Percentiles rank a stretch among this genome's conserved stretches.
These are phyloP conservation scores for Collybiopsis confluens DNA, from an alignment of 768 basidiomycete genomes.

Conservation along the genomic window DNA sequence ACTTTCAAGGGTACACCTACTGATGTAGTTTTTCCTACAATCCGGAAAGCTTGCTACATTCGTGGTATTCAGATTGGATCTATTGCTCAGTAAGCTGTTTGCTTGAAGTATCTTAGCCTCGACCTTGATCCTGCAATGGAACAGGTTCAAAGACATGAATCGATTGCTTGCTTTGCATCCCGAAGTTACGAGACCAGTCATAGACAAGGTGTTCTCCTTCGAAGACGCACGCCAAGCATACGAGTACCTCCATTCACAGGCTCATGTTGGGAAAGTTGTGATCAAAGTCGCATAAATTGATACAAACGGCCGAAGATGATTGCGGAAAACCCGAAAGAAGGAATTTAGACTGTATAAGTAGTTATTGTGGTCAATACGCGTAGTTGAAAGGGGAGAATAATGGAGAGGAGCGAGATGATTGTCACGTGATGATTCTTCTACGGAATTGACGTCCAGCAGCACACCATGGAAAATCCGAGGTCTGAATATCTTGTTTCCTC, in stretches of 20 bases:
- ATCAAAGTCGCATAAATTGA: constrained; percentile 29
- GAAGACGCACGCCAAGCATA: constrained; percentile 42
- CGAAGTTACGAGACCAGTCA: constrained; percentile 34
- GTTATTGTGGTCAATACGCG: too few relatives aligned
- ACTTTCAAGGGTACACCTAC: constrained; percentile 14
- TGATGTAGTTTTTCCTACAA: constrained; percentile 22
- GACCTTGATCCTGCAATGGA: too few relatives aligned
- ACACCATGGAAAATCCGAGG: constrained; percentile 3
- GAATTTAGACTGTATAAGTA: too few relatives aligned
- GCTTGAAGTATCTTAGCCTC: too few relatives aligned
- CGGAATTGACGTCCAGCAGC: too few relatives aligned
- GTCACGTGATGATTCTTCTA: too few relatives aligned
- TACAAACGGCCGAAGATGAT: too few relatives aligned
- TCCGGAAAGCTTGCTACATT: constrained; percentile 28
- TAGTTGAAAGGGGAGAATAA: too few relatives aligned
- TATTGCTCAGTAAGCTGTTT: constrained; percentile 37
- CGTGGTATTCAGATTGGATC: constrained; percentile 44
- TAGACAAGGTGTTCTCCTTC: constrained; percentile 49
- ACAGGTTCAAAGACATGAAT: constrained; percentile 44
- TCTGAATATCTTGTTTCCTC: constrained; percentile 69
- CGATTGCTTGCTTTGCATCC: constrained; percentile 31
- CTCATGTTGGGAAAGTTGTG: constrained; percentile 50
- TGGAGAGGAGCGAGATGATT: too few relatives aligned
- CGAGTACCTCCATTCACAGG: constrained; percentile 39
- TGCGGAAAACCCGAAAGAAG: too few relatives aligned